Conservation (phyloP, 352 stramenopile genomes). For the Bremia lactucae region DNA sequence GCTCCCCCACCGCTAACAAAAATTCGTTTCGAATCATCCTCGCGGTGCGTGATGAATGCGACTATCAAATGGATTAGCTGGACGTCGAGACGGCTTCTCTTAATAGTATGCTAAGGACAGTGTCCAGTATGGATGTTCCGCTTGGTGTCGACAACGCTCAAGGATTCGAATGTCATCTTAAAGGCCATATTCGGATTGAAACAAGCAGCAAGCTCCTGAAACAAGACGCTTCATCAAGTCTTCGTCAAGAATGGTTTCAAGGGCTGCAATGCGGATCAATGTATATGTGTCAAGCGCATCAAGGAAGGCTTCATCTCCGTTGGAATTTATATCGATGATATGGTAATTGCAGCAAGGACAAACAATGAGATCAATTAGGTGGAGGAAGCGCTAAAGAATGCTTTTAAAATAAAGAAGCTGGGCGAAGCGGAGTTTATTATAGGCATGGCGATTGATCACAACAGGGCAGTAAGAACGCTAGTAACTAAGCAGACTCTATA, state of each 20-base stretch:
- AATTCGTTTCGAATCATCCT: neutral
- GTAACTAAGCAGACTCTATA: constrained; percentile 1
- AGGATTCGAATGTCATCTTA: neutral
- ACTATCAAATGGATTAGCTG: neutral
- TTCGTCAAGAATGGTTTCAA: neutral
- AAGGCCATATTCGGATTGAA: neutral
- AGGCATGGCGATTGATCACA: neutral
- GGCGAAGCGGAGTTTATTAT: neutral
- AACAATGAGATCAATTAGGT: neutral
- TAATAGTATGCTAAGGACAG: neutral
- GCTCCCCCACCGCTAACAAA: neutral
- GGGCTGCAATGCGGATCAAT: neutral
- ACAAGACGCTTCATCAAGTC: neutral
- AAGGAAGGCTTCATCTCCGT: neutral
- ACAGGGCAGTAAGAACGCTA: neutral
- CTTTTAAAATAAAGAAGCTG: neutral
- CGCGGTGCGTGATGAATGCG: neutral
- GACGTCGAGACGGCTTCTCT: neutral
- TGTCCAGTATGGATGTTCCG: neutral
- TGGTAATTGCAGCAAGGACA: neutral
- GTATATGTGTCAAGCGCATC: neutral
- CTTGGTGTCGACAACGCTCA: neutral
- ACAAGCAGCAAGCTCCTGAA: neutral
- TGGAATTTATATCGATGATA: neutral
- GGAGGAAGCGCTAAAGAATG: neutral